Conservation (phyloP, 148 eudicot species). For the Polygonum maritimum region DNA sequence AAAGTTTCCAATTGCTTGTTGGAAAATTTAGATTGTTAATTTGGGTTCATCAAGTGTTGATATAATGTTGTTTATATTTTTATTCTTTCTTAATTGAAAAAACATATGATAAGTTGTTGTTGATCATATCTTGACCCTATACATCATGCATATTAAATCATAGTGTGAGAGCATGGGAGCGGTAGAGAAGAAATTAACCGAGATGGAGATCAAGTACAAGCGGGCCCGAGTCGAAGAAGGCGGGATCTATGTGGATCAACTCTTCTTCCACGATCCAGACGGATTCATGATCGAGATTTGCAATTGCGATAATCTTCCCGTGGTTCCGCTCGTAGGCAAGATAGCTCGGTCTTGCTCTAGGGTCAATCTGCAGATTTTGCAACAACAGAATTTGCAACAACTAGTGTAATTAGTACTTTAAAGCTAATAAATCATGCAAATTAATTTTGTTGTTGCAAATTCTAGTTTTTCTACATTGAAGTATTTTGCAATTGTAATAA, state of each 20-base stretch:
- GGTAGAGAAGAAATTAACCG: slow-evolving; percentile 72
- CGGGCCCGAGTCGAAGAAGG: slow-evolving; percentile 67
- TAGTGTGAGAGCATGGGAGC: slow-evolving; percentile 90
- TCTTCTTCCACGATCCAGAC: slow-evolving; percentile 88
- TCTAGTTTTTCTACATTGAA: neutral
- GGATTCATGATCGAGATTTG: slow-evolving; percentile 93
- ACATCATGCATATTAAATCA: too few relatives aligned
- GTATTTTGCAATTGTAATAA: neutral
- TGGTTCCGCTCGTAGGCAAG: slow-evolving; percentile 54
- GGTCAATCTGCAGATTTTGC: slow-evolving; percentile 30
- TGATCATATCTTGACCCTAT: neutral
- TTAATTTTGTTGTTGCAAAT: neutral
- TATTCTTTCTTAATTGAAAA: neutral
- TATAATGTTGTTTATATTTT: too few relatives aligned
- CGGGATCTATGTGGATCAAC: slow-evolving; percentile 66
- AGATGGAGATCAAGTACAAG: slow-evolving; percentile 48
- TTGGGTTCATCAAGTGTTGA: too few relatives aligned
- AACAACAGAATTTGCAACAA: slow-evolving; percentile 30
- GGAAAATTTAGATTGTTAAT: too few relatives aligned
- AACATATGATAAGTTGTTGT: neutral
- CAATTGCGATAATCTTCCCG: slow-evolving; percentile 72
- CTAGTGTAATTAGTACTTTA: slow-evolving; percentile 11
- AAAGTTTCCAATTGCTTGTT: too few relatives aligned
- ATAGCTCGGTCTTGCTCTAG: slow-evolving; percentile 56
- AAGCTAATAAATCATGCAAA: neutral